Conservation (phyloP, 768 basidiomycete genomes). For the Trametes maxima region DNA sequence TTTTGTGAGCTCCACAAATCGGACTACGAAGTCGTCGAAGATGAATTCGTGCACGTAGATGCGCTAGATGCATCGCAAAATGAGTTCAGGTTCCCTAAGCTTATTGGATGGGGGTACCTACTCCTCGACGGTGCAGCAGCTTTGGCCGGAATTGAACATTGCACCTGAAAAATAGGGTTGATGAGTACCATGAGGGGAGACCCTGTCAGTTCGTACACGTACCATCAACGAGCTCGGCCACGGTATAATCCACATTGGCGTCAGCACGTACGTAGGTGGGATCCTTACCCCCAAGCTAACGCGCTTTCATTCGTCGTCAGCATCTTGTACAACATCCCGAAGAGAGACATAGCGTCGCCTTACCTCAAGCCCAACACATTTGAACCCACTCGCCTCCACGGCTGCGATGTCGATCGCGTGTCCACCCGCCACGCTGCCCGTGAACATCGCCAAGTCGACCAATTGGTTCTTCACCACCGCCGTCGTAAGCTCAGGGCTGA, state of each 20-base stretch:
- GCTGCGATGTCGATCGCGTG: slow-evolving; percentile 73
- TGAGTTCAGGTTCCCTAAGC: not conserved
- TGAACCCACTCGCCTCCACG: slow-evolving; percentile 68
- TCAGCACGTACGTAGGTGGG: slow-evolving; percentile 93
- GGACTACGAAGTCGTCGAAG: slow-evolving; percentile 77
- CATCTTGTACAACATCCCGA: not conserved
- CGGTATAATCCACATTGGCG: slow-evolving; percentile 82
- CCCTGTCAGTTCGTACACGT: slow-evolving; percentile 14
- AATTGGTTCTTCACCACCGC: slow-evolving; percentile 62
- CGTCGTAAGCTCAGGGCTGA: slow-evolving; percentile 62
- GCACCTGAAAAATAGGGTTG: slow-evolving; percentile 53
- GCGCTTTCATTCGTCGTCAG: not conserved
- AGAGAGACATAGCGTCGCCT: not conserved
- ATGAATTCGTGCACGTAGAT: slow-evolving; percentile 91
- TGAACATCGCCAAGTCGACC: slow-evolving; percentile 88
- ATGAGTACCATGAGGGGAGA: not conserved
- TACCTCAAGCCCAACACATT: slow-evolving; percentile 86
- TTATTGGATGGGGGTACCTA: slow-evolving; percentile 32
- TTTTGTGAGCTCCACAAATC: slow-evolving; percentile 75
- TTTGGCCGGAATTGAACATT: slow-evolving; percentile 97
- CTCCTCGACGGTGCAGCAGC: slow-evolving; percentile 94
- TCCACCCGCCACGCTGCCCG: slow-evolving; percentile 84
- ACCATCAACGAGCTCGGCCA: slow-evolving; percentile 91
- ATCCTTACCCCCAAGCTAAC: slow-evolving; percentile 93
- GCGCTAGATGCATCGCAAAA: slow-evolving; percentile 47